Conservation (phyloP, 352 stramenopile species). For the Phytophthora melonis region DNA sequence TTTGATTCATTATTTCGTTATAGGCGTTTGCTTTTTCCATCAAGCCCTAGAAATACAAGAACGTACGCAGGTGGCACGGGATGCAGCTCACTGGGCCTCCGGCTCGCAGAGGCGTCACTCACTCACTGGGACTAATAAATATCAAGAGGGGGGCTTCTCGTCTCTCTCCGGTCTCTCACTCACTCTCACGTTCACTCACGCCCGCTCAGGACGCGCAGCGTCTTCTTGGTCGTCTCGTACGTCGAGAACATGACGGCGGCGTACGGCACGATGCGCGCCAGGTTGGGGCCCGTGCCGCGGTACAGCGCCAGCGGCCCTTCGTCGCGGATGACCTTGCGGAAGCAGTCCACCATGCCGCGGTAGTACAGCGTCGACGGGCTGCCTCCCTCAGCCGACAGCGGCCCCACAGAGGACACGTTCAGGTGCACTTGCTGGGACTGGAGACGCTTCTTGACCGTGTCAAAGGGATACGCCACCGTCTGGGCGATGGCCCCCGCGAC, state of each 20-base stretch:
- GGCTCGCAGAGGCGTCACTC: conserved; percentile 23
- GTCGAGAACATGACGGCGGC: conserved; percentile 87
- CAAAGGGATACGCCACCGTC: conserved; percentile 88
- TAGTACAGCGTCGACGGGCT: conserved; percentile 52
- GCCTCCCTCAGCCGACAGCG: conserved; percentile 31
- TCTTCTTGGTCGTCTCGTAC: conserved; percentile 84
- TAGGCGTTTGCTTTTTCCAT: conserved; percentile 34
- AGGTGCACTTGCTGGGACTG: conserved; percentile 58
- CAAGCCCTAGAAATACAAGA: conserved; percentile 44
- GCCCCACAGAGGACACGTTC: conserved; percentile 29
- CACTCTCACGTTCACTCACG: conserved; percentile 24
- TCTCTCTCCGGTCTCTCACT: conserved; percentile 29
- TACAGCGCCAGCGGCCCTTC: conserved; percentile 79
- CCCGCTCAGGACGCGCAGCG: conserved; percentile 51
- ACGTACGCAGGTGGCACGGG: conserved; percentile 35
- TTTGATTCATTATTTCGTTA: conserved; percentile 35
- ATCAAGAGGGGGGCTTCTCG: conserved; percentile 42
- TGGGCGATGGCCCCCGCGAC: conserved; percentile 77
- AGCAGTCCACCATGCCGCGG: conserved; percentile 81
- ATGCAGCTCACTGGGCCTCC: conserved; percentile 41
- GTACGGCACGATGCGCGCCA: conserved; percentile 83
- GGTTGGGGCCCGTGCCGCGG: conserved; percentile 79
- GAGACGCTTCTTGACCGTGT: conserved; percentile 87
- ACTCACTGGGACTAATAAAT: conserved; percentile 49
- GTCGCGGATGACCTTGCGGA: conserved; percentile 72